phyloP scores from a whole-genome alignment of 2,329 filamentous ascomycete species.

The Ceratocystis ficicola region DNA sequence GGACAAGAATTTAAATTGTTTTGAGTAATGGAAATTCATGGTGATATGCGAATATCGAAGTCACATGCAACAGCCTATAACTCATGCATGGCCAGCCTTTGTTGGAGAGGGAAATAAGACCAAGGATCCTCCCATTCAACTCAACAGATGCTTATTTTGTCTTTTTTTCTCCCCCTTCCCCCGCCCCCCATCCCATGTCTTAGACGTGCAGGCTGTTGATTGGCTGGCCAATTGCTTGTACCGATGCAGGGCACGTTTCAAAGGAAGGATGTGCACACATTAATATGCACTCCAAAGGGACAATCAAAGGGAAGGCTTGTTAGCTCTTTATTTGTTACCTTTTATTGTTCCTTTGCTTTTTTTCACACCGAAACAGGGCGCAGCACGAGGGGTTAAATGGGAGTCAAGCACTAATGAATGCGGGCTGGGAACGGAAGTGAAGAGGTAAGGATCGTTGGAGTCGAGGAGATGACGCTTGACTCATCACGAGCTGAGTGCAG shows the following conservation, averaged over 20 bases:
- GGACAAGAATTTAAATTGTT: not conserved
- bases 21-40: too few species aligned
- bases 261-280: conserved; percentile 4
- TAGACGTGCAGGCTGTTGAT: not conserved
- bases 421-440: not conserved
- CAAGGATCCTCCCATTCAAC: too few species aligned
- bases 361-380: not conserved
- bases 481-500: too few species aligned
- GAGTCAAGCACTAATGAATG: not conserved
- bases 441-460: too few species aligned
- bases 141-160: too few species aligned
- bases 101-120: too few species aligned
- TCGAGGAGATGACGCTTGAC: too few species aligned
- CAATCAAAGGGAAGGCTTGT: not conserved
- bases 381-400: not conserved
- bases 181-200: not conserved
- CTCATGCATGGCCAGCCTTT: too few species aligned
- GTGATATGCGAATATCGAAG: not conserved
- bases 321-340: not conserved
- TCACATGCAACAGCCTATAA: not conserved
- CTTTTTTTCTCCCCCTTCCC: too few species aligned
- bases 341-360: too few species aligned
- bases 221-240: not conserved
- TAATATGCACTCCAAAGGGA: not conserved
- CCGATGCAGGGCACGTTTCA: not conserved